Conservation (phyloP, 176 grass and related monocot genomes). For the Elymus sibiricus region DNA sequence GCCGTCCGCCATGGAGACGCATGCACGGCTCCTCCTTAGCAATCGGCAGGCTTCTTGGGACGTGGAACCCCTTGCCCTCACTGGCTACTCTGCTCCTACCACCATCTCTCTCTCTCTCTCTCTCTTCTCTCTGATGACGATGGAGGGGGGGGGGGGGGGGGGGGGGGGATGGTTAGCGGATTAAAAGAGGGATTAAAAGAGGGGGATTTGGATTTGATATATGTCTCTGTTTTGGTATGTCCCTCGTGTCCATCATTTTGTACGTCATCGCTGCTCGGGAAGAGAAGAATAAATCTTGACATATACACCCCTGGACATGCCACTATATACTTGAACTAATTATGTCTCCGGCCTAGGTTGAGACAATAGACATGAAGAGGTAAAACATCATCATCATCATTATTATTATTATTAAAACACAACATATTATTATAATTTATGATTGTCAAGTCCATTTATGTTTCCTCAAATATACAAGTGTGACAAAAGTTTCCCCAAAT, state of each 20-base stretch:
- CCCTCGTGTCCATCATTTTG: conserved; percentile 29
- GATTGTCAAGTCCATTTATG: background rate
- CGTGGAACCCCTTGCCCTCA: conserved; percentile 18
- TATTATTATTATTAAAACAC: too few species aligned
- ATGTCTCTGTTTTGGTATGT: conserved; percentile 1
- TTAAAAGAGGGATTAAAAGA: background rate
- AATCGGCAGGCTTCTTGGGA: conserved; percentile 24
- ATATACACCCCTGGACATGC: background rate
- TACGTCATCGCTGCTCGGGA: conserved; percentile 27
- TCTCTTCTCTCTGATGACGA: background rate
- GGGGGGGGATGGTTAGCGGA: conserved; percentile 31
- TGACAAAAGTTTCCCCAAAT: background rate
- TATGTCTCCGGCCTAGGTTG: too few species aligned
- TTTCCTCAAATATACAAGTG: too few species aligned
- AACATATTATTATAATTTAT: background rate
- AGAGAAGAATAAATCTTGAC: conserved; percentile 11
- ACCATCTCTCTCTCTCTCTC: conserved; percentile 6
- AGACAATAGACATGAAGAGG: background rate
- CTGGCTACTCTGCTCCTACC: conserved; percentile 23
- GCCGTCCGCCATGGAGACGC: conserved; percentile 13
- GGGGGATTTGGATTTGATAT: conserved; percentile 9
- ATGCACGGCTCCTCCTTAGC: conserved; percentile 26
- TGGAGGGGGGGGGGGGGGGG: conserved; percentile 24
- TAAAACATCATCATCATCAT: background rate
- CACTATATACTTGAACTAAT: background rate